Conservation (phyloP, 148 eudicot species). For the Nyssa sinensis region DNA sequence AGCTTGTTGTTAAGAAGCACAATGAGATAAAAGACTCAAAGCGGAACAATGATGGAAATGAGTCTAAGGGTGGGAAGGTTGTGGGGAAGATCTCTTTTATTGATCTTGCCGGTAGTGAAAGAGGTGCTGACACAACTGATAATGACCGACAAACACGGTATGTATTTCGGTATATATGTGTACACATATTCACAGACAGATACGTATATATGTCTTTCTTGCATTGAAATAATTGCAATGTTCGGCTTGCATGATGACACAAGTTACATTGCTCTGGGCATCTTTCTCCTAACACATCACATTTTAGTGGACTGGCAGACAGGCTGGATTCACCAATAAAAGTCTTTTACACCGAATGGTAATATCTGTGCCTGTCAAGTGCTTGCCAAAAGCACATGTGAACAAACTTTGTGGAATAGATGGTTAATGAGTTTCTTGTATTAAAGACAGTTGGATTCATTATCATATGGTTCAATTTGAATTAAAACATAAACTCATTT, state of each 20-base stretch:
- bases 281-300: not conserved
- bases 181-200: not conserved
- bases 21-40: conserved; percentile 70
- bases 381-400: not conserved
- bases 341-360: not conserved
- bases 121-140: conserved; percentile 99
- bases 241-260: not conserved
- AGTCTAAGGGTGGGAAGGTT: conserved; percentile 72
- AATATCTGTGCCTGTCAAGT: not conserved
- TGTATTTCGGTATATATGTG: conserved; percentile 1
- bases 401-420: not conserved
- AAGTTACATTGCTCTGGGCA: not conserved
- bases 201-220: not conserved
- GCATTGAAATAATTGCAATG: not conserved
- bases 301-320: not conserved
- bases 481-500: not conserved
- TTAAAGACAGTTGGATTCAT: too few species aligned
- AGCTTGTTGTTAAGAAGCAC: conserved; percentile 92
- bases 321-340: not conserved
- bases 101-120: conserved; percentile 98
- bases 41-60: conserved; percentile 69
- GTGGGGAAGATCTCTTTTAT: conserved; percentile 96
- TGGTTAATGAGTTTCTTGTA: not conserved
- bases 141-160: conserved; percentile 98
- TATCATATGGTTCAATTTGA: not conserved